A percentile compares a stretch with the other conserved stretches of the same genome.
These are phyloP conservation scores for Lunasporangiospora selenospora DNA, from an alignment of 192 early-diverging fungal species.

Conservation along the genomic window DNA sequence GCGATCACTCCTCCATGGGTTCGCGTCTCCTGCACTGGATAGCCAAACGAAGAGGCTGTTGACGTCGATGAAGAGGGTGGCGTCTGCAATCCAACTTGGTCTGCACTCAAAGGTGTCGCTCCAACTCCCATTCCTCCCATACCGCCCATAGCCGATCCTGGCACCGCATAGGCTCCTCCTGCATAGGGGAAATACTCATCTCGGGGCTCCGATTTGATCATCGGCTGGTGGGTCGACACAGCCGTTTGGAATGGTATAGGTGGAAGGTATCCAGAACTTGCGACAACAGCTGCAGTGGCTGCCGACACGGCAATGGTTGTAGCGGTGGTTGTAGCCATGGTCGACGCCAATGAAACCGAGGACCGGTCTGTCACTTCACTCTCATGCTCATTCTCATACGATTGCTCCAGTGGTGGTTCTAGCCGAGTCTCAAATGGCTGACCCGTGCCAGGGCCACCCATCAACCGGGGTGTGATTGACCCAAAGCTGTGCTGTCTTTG, in stretches of 20 bases:
- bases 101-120: too few relatives aligned
- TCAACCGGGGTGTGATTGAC: slow-evolving; percentile 29
- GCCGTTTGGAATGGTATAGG: too few relatives aligned
- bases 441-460: slow-evolving; percentile 18
- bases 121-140: too few relatives aligned
- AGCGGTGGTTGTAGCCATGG: too few relatives aligned
- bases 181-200: slow-evolving; percentile 15
- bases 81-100: slow-evolving; percentile 3
- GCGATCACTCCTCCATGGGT: too few relatives aligned
- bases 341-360: too few relatives aligned
- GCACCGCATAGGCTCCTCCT: too few relatives aligned
- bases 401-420: slow-evolving; percentile 22
- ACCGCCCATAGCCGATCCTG: too few relatives aligned
- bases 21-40: slow-evolving; percentile 13
- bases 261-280: too few relatives aligned
- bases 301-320: too few relatives aligned
- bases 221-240: background rate
- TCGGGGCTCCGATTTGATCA: slow-evolving; percentile 6
- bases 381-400: slow-evolving; percentile 15
- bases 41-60: slow-evolving; percentile 22
- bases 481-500: slow-evolving; percentile 26
- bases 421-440: slow-evolving; percentile 34
- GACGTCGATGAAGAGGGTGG: slow-evolving; percentile 19
- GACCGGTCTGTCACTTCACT: too few relatives aligned
- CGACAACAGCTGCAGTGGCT: too few relatives aligned